Conservation (phyloP, 768 basidiomycete species). For the Harrya chromipes region DNA sequence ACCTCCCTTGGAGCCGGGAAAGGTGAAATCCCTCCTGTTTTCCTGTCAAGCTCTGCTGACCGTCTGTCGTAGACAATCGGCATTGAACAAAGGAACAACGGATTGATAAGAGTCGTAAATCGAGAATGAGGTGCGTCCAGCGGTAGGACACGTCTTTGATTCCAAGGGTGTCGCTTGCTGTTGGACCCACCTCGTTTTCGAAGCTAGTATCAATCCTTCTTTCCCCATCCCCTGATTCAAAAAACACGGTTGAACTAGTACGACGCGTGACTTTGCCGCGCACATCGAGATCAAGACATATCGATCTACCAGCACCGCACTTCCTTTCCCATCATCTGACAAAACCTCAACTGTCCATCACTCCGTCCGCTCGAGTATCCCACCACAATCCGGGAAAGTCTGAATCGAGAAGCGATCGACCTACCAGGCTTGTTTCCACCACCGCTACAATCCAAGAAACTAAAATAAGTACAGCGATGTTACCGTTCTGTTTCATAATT, state of each 20-base stretch:
- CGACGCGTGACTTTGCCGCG: background rate
- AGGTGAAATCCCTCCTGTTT: too few relatives aligned
- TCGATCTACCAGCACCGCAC: background rate
- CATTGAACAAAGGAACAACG: too few relatives aligned
- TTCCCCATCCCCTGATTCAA: too few relatives aligned
- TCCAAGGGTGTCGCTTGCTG: conserved; percentile 10
- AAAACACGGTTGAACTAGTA: background rate
- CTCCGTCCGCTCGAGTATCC: conserved; percentile 2
- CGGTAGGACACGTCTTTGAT: conserved; percentile 10
- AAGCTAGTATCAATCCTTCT: background rate
- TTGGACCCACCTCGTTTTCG: conserved; percentile 19
- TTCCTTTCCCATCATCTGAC: background rate
- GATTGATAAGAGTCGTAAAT: conserved; percentile 20
- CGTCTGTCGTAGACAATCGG: too few relatives aligned
- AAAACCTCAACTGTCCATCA: background rate
- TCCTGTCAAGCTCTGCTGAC: too few relatives aligned
- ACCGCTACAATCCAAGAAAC: conserved; percentile 31
- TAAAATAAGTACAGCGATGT: conserved; percentile 5
- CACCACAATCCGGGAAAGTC: conserved; percentile 7
- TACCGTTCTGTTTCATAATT: background rate
- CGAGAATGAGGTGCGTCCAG: conserved; percentile 24
- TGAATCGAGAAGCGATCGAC: conserved; percentile 16
- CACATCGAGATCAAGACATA: background rate
- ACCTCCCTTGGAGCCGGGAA: too few relatives aligned
- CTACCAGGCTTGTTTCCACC: conserved; percentile 28